Base-by-base conservation (phyloP, 352 stramenopile species). In the Elongisporangium senticosum region DNA sequence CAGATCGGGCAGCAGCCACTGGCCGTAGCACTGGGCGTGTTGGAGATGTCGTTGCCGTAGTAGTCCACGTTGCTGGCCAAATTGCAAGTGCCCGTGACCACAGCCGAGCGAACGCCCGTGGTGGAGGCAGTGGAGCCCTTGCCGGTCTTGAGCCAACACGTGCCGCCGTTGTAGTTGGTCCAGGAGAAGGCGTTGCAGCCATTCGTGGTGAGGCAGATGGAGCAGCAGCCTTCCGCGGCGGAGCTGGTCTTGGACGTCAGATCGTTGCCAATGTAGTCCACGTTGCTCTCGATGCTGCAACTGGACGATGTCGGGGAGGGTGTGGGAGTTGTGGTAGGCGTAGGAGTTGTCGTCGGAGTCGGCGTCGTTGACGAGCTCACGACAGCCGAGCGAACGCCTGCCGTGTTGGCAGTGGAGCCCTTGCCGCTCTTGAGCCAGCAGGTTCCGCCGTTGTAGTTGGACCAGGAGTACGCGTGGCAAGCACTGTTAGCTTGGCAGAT, bases 401-500 rank as follows among this genome's bases (percentile, higher is more conserved):
- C 68, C 26, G 48, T 62, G 8, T 8, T 48, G 17, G 54, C 50
- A 13, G 56, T 62, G 11, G 6, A 24, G 28, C 68, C 67, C 49
- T 71, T 74, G 14, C 23, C 63, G 33, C 58, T 82, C 67, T 86
- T 86, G 17, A 86, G 62, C 71, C 71, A 87, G 56, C 77, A 86
- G 14, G 71, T 85, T 6, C 78, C 78, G 14, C 69, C 65, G 33
- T 78, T 80, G 65, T 66, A 71, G 56, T 71, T 74, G 13, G 51
- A 82, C 79, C 79, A 89, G 0, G 74, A 68, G 65, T 70, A 87
- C 0, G 71, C 72, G 1, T 69, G 67, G 48, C 77, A 87, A 13
- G 56, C 63, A 7, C 19, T 62, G 8, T 43, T 60, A 2, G 50
- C 21, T 4, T 55, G 19, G 33, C 74, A 87, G 24, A 80, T 54